A percentile compares a stretch with the other conserved stretches of the same genome.
Conservation (phyloP, 139 green algal species). For the Micromonas commoda region DNA sequence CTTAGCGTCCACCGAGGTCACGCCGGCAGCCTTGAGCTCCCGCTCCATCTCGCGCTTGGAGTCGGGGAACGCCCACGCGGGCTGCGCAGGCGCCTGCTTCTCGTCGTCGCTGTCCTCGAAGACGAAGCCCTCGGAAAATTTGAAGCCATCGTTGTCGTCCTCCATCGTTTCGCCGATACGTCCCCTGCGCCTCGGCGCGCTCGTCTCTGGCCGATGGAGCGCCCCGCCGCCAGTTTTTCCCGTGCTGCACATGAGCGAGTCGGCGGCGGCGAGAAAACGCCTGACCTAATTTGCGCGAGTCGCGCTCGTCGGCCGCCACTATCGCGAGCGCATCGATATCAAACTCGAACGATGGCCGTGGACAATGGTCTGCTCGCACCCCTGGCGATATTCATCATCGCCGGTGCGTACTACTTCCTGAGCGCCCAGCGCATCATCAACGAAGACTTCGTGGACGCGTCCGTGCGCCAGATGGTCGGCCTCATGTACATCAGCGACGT, state of each 20-base stretch:
- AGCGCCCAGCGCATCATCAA: constrained; percentile 7
- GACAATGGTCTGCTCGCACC: neutral
- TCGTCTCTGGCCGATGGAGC: no score
- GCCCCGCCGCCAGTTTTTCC: no score
- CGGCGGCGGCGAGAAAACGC: neutral
- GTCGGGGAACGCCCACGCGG: neutral
- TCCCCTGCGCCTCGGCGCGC: neutral
- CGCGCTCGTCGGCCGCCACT: no score
- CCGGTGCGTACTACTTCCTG: constrained; percentile 3
- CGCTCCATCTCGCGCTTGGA: neutral
- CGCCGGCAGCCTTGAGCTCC: neutral
- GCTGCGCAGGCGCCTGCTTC: neutral
- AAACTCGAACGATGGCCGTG: neutral
- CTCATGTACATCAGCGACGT: constrained; percentile 1
- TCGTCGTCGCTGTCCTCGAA: constrained; percentile 14
- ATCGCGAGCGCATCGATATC: no score
- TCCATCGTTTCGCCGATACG: neutral
- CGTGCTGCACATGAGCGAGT: neutral
- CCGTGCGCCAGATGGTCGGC: neutral
- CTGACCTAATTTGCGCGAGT: no score
- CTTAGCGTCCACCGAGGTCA: constrained; percentile 21
- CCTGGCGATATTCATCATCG: neutral
- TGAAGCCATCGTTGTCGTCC: constrained; percentile 6
- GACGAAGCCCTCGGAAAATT: neutral
- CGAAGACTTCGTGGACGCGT: neutral